Percentiles rank a stretch among this genome's conserved stretches.
phyloP scores from a whole-genome alignment of 495 filamentous ascomycete genomes.

The Letharia columbiana region DNA sequence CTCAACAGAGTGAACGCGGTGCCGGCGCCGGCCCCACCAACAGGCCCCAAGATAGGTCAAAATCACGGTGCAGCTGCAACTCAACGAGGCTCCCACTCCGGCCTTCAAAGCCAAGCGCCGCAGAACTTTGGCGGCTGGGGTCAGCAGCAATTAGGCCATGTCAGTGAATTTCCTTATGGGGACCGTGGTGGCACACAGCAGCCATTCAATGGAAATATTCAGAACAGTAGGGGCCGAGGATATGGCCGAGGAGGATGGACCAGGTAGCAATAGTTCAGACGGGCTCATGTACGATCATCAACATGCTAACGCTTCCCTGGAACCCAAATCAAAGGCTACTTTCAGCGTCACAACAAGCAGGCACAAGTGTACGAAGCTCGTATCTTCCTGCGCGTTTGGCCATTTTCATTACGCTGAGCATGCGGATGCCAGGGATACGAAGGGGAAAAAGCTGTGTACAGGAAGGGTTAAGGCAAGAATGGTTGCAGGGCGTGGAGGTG shows the following conservation, averaged over 20 bases:
- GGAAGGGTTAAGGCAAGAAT: neutral
- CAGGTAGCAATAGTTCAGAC: neutral
- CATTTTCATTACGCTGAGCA: neutral
- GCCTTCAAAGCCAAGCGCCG: slow-evolving; percentile 6
- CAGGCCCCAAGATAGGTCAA: slow-evolving; percentile 1
- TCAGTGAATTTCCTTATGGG: neutral
- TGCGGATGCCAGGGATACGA: neutral
- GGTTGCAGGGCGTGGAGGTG: slow-evolving; percentile 1
- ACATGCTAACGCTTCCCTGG: neutral
- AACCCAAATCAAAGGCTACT: neutral
- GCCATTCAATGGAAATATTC: slow-evolving; percentile 6
- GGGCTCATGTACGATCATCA: neutral
- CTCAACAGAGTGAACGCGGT: neutral
- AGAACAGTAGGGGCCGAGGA: slow-evolving; percentile 8
- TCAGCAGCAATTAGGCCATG: slow-evolving; percentile 10
- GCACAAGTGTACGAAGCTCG: neutral
- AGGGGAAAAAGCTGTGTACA: neutral
- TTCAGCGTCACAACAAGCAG: neutral
- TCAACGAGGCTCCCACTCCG: neutral
- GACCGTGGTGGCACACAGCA: slow-evolving; percentile 1
- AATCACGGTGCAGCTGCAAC: neutral
- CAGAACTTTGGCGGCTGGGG: neutral
- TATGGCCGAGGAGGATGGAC: slow-evolving; percentile 12
- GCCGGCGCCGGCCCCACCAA: slow-evolving; percentile 4
- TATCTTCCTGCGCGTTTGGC: neutral